phyloP scores from a whole-genome alignment of 495 filamentous ascomycete species.

The Cercophora newfieldiana region DNA sequence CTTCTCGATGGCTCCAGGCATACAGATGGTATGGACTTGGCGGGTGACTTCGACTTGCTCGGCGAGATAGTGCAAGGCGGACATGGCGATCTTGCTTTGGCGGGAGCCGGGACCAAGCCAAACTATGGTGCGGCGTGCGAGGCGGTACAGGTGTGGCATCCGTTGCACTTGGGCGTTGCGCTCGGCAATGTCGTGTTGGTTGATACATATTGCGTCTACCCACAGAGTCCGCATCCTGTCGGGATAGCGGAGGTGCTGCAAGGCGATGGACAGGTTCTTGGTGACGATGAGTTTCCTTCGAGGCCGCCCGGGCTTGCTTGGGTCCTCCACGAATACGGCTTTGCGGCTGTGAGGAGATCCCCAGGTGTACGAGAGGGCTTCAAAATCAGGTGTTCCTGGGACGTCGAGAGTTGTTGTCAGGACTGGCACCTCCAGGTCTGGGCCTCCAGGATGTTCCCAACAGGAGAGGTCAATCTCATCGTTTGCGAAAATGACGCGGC shows the following conservation, averaged over 20 bases:
- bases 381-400: not conserved
- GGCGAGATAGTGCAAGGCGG: not conserved
- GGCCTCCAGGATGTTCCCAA: not conserved
- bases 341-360: not conserved
- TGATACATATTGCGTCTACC: not conserved
- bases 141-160: not conserved
- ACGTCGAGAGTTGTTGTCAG: not conserved
- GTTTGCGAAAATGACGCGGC: not conserved
- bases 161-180: not conserved
- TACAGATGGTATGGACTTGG: not conserved
- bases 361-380: not conserved
- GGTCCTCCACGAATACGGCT: not conserved
- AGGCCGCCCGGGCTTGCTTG: not conserved
- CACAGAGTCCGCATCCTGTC: not conserved
- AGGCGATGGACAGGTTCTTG: not conserved
- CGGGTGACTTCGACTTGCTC: not conserved
- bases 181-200: not conserved
- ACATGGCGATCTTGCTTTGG: not conserved
- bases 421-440: not conserved
- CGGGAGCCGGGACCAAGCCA: not conserved
- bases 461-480: not conserved
- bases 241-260: not conserved
- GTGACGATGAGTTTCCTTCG: not conserved
- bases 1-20: not conserved
- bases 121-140: not conserved